Evolutionary conservation across 768 basidiomycete species (phyloP).

Genomic region (Suillus lakei): DNA sequence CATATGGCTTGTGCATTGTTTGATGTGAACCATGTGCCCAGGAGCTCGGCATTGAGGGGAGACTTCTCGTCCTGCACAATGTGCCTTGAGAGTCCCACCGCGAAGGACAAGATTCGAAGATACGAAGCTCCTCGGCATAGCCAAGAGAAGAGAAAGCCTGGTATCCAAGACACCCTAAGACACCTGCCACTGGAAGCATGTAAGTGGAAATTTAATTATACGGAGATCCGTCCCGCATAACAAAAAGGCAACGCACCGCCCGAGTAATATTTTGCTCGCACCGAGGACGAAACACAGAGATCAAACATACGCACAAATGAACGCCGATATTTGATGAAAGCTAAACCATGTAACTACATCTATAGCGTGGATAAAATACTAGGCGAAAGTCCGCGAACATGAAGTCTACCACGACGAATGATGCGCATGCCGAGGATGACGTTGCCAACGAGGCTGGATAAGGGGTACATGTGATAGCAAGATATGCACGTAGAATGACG

Average conservation of each 20-base stretch:
- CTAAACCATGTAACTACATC: conserved; percentile 24
- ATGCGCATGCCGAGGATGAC: conserved; percentile 9
- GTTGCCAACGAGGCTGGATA: conserved; percentile 20
- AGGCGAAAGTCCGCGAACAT: conserved; percentile 6
- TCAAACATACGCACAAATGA: conserved; percentile 3
- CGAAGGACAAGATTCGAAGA: not conserved
- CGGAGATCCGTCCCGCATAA: conserved; percentile 8
- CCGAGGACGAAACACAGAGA: not conserved
- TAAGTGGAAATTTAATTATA: conserved; percentile 4
- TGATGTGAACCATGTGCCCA: not conserved
- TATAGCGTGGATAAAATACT: conserved; percentile 31
- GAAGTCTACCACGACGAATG: conserved; percentile 7
- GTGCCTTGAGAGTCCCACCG: not conserved
- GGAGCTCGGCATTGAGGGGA: not conserved
- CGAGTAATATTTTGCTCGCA: not conserved
- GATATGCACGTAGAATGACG: conserved; percentile 32
- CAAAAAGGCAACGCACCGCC: conserved; percentile 5
- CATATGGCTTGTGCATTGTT: conserved; percentile 1
- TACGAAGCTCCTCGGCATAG: not conserved
- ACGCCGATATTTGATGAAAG: conserved; percentile 14
- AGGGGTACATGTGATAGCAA: conserved; percentile 34
- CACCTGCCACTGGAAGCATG: conserved; percentile 2
- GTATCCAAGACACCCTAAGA: conserved; percentile 1
- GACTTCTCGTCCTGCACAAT: not conserved
- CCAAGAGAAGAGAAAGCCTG: not conserved